phyloP scores from a whole-genome alignment of 257 asterid species.

The Przewalskia tangutica region DNA sequence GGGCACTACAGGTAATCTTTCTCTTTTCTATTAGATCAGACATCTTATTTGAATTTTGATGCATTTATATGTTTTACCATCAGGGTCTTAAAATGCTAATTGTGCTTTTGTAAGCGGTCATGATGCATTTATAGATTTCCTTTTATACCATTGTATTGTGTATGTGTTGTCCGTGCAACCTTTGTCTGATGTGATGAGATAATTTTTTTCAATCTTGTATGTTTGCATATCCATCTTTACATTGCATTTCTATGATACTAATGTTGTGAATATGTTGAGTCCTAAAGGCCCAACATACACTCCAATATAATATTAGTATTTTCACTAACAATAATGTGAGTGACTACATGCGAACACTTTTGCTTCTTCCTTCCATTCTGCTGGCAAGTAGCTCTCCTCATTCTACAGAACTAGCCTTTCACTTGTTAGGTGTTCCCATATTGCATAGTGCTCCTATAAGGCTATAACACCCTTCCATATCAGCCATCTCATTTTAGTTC shows the following conservation, averaged over 20 bases:
- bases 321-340: background rate
- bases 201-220: background rate
- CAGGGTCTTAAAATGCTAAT: background rate
- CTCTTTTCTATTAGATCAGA: background rate
- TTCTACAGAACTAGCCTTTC: background rate
- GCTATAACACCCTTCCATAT: background rate
- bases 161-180: background rate
- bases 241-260: background rate
- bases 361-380: too few relatives aligned
- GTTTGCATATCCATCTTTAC: background rate
- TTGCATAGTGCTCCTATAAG: background rate
- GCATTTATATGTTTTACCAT: slow-evolving; percentile 1
- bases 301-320: background rate
- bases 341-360: too few relatives aligned
- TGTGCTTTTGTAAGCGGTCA: background rate
- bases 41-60: background rate
- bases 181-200: background rate
- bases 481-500: background rate
- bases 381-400: background rate
- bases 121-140: background rate
- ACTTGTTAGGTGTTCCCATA: background rate
- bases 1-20: slow-evolving; percentile 64
- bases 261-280: background rate
- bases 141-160: background rate
- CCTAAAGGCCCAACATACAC: background rate